Base-by-base conservation (phyloP, 2,329 filamentous ascomycete species). In the Anthostomella pinea region DNA sequence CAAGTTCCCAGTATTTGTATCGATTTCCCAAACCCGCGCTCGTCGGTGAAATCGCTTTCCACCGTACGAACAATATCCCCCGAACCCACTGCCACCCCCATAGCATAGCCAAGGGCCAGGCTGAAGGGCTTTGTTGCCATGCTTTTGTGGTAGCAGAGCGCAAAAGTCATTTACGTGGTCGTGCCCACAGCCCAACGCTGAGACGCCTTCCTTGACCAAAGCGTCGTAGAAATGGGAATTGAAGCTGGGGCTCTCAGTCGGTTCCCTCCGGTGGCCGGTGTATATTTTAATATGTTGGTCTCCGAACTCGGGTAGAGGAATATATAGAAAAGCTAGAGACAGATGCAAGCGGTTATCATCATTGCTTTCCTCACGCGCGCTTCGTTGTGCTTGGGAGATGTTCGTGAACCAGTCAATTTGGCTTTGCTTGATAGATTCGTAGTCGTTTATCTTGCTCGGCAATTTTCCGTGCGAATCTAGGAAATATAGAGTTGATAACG, bases 91-190 rank as follows among this genome's bases (percentile, higher is more conserved):
- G 22, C 51, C 44, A 24, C 55, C 57, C 35, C 40, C 52, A 30
- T 57, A 57, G 40, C 53, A 59, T 11, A 58, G 49, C 53, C 54
- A 58, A 33, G 50, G 57, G n/a, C 53, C 47, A 38, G 27, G 31
- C 29, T 52, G 47, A 44, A 38, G 6, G 10, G 13, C 23, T 16
- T 24, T 14, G 9, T 35, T 15, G 37, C 36, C 40, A 40, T 46
- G 36, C 38, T 51, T 17, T 49, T 47, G 53, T 50, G 47, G 56
- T 36, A 57, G 46, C 34, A 54, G 40, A 51, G 42, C 58, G 34
- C 55, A 59, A 45, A 59, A 60, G 35, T 60, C 57, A 39, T 60
- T 59, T 15, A 56, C 53, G 30, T 59, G 54, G 38, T 60, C 57
- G 39, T 60, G 56, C n/a, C 53, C 56, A 35, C 52, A 59, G 26